Evolutionary conservation across 2,329 filamentous ascomycete genomes (phyloP).

Genomic region (Trichothecium roseum): DNA sequence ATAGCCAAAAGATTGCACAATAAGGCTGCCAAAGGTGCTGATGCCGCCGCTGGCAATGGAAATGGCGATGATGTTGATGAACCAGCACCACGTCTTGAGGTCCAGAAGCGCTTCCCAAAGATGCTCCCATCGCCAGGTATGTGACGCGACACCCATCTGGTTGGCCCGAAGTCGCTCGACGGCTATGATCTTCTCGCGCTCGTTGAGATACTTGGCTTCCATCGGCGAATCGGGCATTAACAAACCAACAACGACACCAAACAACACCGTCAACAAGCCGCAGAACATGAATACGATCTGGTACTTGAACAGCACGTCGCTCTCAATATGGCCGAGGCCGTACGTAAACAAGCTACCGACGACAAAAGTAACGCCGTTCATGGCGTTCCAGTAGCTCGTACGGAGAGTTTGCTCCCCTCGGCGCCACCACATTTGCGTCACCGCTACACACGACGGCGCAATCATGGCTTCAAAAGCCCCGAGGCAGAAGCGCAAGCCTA

Average conservation of each 20-base stretch:
- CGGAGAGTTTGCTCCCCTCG: slow-evolving; percentile 21
- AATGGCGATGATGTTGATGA: slow-evolving; percentile 37
- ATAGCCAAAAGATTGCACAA: slow-evolving; percentile 48
- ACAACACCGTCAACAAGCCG: slow-evolving; percentile 30
- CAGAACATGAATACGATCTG: slow-evolving; percentile 23
- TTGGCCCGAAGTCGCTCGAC: slow-evolving; percentile 45
- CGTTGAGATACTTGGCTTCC: slow-evolving; percentile 43
- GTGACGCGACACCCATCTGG: slow-evolving; percentile 29
- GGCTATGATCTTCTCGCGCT: slow-evolving; percentile 46
- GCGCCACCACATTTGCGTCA: slow-evolving; percentile 24
- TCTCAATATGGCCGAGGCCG: slow-evolving; percentile 20
- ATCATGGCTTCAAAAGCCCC: slow-evolving; percentile 37
- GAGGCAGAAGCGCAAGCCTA: slow-evolving; percentile 33
- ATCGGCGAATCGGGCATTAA: slow-evolving; percentile 57
- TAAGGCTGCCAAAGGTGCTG: slow-evolving; percentile 46
- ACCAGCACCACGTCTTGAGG: slow-evolving; percentile 32
- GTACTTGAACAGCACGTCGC: no score
- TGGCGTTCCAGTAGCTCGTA: slow-evolving; percentile 19
- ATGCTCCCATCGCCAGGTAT: slow-evolving; percentile 30
- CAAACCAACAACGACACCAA: slow-evolving; percentile 15
- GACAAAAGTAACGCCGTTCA: slow-evolving; percentile 20
- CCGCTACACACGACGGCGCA: slow-evolving; percentile 18
- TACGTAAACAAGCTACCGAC: slow-evolving; percentile 19
- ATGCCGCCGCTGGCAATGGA: slow-evolving; percentile 46
- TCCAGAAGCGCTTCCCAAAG: slow-evolving; percentile 26